These are phyloP conservation scores for Backusella tarrabulga DNA, from an alignment of 192 early-diverging fungal genomes.

Conservation along the genomic window DNA sequence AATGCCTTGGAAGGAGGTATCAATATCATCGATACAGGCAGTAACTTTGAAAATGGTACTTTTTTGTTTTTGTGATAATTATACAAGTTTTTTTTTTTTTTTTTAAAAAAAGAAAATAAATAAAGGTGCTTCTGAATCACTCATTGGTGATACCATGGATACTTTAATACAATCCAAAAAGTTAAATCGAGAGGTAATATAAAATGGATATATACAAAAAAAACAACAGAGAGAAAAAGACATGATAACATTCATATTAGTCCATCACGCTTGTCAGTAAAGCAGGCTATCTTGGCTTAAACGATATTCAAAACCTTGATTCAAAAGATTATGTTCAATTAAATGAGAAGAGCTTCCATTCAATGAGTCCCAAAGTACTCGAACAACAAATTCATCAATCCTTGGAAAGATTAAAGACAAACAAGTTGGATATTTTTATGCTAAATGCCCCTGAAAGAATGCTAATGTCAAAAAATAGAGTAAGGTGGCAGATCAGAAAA, in stretches of 20 bases:
- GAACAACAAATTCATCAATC: constrained; percentile 54
- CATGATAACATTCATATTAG: constrained; percentile 28
- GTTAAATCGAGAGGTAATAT: background rate
- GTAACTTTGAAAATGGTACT: constrained; percentile 68
- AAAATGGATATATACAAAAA: background rate
- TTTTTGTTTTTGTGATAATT: background rate
- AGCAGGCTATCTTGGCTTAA: constrained; percentile 45
- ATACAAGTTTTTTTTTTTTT: background rate
- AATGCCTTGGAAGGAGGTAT: constrained; percentile 59
- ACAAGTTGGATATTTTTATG: constrained; percentile 71
- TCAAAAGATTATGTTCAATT: constrained; percentile 43
- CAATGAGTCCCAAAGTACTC: constrained; percentile 60
- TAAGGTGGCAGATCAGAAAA: background rate
- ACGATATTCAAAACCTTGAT: background rate
- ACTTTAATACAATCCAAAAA: constrained; percentile 6
- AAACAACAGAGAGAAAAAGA: background rate
- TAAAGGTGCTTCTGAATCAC: constrained; percentile 54
- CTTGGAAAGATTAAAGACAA: constrained; percentile 48
- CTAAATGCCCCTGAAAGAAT: constrained; percentile 77
- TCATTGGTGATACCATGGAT: constrained; percentile 52
- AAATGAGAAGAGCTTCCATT: constrained; percentile 54
- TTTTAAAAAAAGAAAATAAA: background rate
- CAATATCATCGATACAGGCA: constrained; percentile 73
- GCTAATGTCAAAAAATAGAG: constrained; percentile 48
- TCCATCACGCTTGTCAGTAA: constrained; percentile 46